These are phyloP conservation scores for Pichia kluyveri DNA, from an alignment of 805 yeast species.

Conservation along the genomic window DNA sequence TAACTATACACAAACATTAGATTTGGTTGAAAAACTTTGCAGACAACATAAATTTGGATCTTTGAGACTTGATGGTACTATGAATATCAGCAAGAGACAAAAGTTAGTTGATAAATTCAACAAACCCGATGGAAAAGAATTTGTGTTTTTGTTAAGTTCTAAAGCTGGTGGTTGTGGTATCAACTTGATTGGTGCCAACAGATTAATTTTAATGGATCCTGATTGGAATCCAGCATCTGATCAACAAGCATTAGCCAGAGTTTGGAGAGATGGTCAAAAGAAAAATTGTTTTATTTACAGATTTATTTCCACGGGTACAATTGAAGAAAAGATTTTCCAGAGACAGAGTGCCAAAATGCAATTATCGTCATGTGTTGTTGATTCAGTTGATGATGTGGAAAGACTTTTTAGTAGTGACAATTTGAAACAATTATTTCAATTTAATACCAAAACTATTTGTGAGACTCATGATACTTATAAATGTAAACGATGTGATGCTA, in stretches of 20 bases:
- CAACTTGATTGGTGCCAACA: constrained; percentile 91
- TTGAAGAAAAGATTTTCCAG: constrained; percentile 94
- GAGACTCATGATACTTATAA: constrained; percentile 91
- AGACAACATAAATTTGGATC: constrained; percentile 64
- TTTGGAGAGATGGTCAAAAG: constrained; percentile 98
- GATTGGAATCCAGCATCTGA: constrained; percentile 99
- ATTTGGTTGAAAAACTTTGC: constrained; percentile 82
- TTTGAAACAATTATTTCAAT: constrained; percentile 66
- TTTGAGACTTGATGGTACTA: constrained; percentile 83
- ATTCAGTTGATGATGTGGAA: constrained; percentile 92
- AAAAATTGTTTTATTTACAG: constrained; percentile 93
- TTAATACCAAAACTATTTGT: constrained; percentile 56
- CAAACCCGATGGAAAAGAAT: constrained; percentile 81
- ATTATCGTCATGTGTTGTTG: constrained; percentile 91
- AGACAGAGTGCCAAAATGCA: constrained; percentile 92
- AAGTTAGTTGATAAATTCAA: constrained; percentile 82
- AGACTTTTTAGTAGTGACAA: constrained; percentile 79
- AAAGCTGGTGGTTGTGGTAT: constrained; percentile 99
- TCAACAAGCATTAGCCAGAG: constrained; percentile 95
- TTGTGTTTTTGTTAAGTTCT: constrained; percentile 80
- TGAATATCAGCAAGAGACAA: constrained; percentile 87
- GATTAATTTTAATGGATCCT: constrained; percentile 76
- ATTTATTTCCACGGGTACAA: constrained; percentile 89
- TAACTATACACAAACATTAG: constrained; percentile 90
- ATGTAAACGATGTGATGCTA: constrained; percentile 64